Evolutionary conservation across 805 yeast genomes (phyloP), one percentile per base, ranked within the genome.

Genomic region (Pichia scutulata): DNA sequence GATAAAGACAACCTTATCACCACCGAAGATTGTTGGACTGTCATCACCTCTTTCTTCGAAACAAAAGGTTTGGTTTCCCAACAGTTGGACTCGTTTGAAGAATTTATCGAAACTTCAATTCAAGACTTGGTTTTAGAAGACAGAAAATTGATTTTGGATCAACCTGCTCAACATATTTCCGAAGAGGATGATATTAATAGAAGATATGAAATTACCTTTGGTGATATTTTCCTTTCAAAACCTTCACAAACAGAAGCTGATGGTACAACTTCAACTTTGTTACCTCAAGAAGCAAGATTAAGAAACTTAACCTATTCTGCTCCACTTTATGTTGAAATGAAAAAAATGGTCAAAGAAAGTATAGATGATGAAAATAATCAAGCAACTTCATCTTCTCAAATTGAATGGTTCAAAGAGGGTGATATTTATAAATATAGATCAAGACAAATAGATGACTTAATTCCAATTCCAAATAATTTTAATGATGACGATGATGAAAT

Each of bases 201-300:
- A 71, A 81, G 97, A 57, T 95, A 89, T 63, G 97, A 92, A 70
- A 93, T 93, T 65, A 82, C 90, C n/a, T 93, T 93, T 70, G 99
- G 99, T 57, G 95, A 92, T 68, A 93, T 95, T 62, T 93, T 86
- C 70, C 82, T 93, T 58, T 89, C 98, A 24, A 86, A 90, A 62
- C 99, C 99, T 43, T 89, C 96, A 45, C 96, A 93, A 80, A 95
- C 98, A 21, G 99, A 93, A 73, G 96, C 98, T 18, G 99, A 93
- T 72, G 99, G 99, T 73, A 89, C 96, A n/a, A 92, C 98, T n/a
- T 92, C 89, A 63, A 95, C 96, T 14, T 82, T 93, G 83, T 87
- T 87, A 65, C 99, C 99, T 12, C 99, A 95, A 70, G 99, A 93
- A 69, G 98, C 99, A 8, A 80, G 99, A 61, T 76, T 93, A 57